Percentiles rank a stretch among this genome's conserved stretches.
Evolutionary conservation across 768 basidiomycete genomes (phyloP).

Genomic region (Kwoniella sp.): DNA sequence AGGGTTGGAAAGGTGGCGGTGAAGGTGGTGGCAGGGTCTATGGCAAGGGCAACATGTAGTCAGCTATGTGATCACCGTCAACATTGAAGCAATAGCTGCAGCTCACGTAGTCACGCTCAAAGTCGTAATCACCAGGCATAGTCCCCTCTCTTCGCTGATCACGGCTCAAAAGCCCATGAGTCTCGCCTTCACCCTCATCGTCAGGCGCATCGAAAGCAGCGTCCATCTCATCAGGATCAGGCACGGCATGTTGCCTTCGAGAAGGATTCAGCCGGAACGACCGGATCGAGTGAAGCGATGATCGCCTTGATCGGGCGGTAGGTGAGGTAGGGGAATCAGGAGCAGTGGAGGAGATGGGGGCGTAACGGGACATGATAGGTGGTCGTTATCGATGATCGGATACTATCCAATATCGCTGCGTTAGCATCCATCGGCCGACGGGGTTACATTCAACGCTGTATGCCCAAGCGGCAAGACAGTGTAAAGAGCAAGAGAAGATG

Average conservation of each 20-base stretch:
- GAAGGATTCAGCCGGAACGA: conserved; percentile 27
- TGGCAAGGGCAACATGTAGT: conserved; percentile 8
- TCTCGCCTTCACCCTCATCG: conserved; percentile 56
- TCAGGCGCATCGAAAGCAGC: conserved; percentile 78
- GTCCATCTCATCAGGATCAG: conserved; percentile 64
- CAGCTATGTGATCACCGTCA: conserved; percentile 10
- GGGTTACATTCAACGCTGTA: not conserved
- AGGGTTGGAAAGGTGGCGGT: conserved; percentile 53
- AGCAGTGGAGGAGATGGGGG: conserved; percentile 19
- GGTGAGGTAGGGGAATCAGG: conserved; percentile 25
- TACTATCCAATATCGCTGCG: not conserved
- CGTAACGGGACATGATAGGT: conserved; percentile 29
- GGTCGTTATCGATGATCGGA: not conserved
- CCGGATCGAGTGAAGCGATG: conserved; percentile 37
- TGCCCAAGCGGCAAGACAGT: not conserved
- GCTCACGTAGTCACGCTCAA: conserved; percentile 47
- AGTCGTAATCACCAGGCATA: conserved; percentile 54
- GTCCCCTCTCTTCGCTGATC: conserved; percentile 13
- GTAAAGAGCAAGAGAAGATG: not conserved
- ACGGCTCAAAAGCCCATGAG: conserved; percentile 31
- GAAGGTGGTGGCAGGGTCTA: conserved; percentile 52
- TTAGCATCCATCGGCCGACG: too few species aligned
- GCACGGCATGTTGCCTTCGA: conserved; percentile 20
- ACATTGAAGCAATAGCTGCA: conserved; percentile 4
- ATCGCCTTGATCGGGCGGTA: conserved; percentile 25